Evolutionary conservation across 345 rosid species (phyloP), one percentile per base, ranked within the genome.

Genomic region (Euclidium syriacum): DNA sequence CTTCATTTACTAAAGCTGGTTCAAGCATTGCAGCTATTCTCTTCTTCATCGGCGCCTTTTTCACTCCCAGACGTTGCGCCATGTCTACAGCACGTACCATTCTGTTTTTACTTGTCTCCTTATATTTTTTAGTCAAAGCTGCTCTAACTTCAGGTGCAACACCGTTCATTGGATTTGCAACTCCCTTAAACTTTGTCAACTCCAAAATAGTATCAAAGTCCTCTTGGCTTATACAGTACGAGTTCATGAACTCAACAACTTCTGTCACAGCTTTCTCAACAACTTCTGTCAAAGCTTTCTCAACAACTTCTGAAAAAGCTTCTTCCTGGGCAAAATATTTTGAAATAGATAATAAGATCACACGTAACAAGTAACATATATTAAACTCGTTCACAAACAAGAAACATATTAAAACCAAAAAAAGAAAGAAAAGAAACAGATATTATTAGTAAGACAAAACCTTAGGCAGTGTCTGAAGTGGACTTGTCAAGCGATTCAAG

Each of bases 21-120:
- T 94, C 99, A 50, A 87, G 68, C 62, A 84, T 80, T 10, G 95
- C 90, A 41, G 87, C 90, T 62, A 85, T 77, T 20, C 85, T 85
- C 78, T 87, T 94, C 79, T 76, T 87, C n/a, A n/a, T n/a, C 20
- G 90, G 85, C 2, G 81, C 86, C 78, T 87, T 92, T 51, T 85
- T 94, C 27, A 79, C 52, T 52, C 97, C 99, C 30, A 97, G 95
- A 71, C 90, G 79, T 32, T 80, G 64, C 24, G 84, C 85, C 73
- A 90, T 68, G 77, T 94, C 97, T 11, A 97, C 96, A 64, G 88
- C 82, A 44, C 91, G 96, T 32, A 81, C 90, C 85, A 83, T 84
- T 68, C 84, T 75, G 18, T 77, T 71, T 71, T 84, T 89, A 78
- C 76, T 85, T 33, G 54, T 71, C 75, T 81, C 96, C 5, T 90